Conservation (phyloP, 176 grass and related monocot species). For the Canna indica region DNA sequence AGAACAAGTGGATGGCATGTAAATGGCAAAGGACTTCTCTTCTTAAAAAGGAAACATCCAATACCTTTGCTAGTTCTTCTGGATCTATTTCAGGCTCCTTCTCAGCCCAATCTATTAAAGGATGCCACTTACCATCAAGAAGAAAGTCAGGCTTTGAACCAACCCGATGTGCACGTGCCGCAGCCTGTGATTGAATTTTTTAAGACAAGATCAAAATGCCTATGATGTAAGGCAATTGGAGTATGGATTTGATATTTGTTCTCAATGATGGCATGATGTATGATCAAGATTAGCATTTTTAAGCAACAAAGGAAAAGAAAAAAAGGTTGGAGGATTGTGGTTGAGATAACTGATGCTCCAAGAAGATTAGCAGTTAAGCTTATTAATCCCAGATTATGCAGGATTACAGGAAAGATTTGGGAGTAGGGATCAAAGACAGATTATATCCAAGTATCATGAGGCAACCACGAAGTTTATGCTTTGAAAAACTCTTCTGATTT, state of each 20-base stretch:
- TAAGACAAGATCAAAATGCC: constrained; percentile 11
- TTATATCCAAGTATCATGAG: not conserved
- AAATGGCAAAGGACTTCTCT: constrained; percentile 23
- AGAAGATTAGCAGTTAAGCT: not conserved
- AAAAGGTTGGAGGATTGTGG: not conserved
- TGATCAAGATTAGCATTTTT: not conserved
- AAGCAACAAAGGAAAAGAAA: not conserved
- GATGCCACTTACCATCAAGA: constrained; percentile 63
- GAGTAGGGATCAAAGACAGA: not conserved
- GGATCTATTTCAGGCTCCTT: constrained; percentile 49
- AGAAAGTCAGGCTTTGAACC: constrained; percentile 68
- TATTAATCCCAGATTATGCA: not conserved
- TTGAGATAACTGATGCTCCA: not conserved
- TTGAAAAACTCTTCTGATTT: not conserved
- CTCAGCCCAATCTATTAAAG: constrained; percentile 71
- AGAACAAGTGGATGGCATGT: not conserved
- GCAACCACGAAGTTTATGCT: not conserved
- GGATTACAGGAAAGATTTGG: not conserved
- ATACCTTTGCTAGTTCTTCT: constrained; percentile 63
- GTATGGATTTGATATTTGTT: constrained; percentile 25
- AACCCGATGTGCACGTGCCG: constrained; percentile 48
- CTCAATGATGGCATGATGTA: not conserved
- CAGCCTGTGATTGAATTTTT: constrained; percentile 55
- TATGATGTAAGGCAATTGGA: constrained; percentile 6
- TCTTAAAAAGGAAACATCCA: constrained; percentile 20